Evolutionary conservation across 768 basidiomycete genomes (phyloP).

Genomic region (Pleurotus giganteus): DNA sequence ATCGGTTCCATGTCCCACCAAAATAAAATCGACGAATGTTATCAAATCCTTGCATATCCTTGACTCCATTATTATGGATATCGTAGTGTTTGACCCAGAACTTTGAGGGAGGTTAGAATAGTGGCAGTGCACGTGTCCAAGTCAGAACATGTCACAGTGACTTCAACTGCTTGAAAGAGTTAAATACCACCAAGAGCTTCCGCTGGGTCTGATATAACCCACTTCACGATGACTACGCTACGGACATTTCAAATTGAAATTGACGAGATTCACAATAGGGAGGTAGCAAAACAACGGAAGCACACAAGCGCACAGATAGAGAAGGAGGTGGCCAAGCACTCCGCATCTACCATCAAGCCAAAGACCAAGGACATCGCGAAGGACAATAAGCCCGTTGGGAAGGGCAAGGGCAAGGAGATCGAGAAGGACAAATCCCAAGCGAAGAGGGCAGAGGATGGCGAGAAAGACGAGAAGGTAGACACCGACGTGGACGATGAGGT

Average conservation of each 20-base stretch:
- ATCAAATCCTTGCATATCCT: no score
- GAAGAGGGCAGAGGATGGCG: slow-evolving; percentile 14
- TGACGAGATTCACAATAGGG: slow-evolving; percentile 69
- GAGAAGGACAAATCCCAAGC: slow-evolving; percentile 23
- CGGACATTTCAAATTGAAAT: slow-evolving; percentile 74
- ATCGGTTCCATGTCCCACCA: background rate
- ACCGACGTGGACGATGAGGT: slow-evolving; percentile 31
- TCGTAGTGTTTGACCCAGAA: no score
- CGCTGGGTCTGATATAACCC: slow-evolving; percentile 14
- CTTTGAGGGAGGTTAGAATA: no score
- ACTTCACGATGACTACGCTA: slow-evolving; percentile 46
- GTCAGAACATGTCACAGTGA: slow-evolving; percentile 9
- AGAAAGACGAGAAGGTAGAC: slow-evolving; percentile 23
- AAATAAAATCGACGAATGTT: background rate
- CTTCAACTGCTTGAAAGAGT: slow-evolving; percentile 1
- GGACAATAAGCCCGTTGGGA: slow-evolving; percentile 19
- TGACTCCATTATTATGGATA: no score
- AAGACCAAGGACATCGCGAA: slow-evolving; percentile 47
- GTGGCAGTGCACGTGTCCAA: background rate
- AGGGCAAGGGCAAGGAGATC: slow-evolving; percentile 40
- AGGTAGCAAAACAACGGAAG: slow-evolving; percentile 60
- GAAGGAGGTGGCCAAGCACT: slow-evolving; percentile 24
- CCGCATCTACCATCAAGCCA: slow-evolving; percentile 10
- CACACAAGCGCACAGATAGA: slow-evolving; percentile 25
- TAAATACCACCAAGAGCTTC: slow-evolving; percentile 15